A percentile compares a stretch with the other conserved stretches of the same genome.
Conservation (phyloP, 1,284 basidiomycete species). For the Leccinum angustisporum region DNA sequence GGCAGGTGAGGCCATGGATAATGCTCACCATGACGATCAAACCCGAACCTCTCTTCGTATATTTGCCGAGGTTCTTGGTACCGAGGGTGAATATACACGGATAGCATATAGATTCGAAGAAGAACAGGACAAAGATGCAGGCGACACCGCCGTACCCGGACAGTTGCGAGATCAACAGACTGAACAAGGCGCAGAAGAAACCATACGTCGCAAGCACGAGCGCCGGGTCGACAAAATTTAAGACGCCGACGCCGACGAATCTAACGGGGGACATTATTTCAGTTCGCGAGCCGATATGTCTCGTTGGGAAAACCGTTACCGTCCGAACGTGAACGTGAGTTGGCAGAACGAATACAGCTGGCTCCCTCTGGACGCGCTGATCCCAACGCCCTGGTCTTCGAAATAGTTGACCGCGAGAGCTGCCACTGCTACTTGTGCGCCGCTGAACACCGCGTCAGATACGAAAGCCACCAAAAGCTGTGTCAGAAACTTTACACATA, state of each 20-base stretch:
- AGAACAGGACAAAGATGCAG: constrained; percentile 70
- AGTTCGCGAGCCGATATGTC: background rate
- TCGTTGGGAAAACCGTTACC: constrained; percentile 36
- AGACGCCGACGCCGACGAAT: constrained; percentile 62
- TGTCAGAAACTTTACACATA: constrained; percentile 51
- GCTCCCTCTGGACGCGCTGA: constrained; percentile 52
- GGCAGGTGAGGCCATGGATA: constrained; percentile 3
- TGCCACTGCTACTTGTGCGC: constrained; percentile 74
- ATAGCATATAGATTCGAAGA: constrained; percentile 76
- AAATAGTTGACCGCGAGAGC: constrained; percentile 74
- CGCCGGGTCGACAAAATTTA: constrained; percentile 66
- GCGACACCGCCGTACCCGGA: constrained; percentile 58
- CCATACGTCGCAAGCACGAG: constrained; percentile 60
- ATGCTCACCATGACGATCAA: constrained; percentile 58
- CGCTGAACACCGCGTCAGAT: constrained; percentile 38
- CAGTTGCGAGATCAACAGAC: constrained; percentile 52
- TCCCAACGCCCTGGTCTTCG: constrained; percentile 60
- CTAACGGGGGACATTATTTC: constrained; percentile 30
- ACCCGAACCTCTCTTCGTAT: constrained; percentile 70
- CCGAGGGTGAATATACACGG: constrained; percentile 73
- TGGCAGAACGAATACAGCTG: constrained; percentile 72
- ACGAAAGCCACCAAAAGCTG: background rate
- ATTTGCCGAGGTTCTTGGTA: constrained; percentile 66
- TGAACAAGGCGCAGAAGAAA: constrained; percentile 51
- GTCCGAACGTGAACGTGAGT: constrained; percentile 69